These are phyloP conservation scores for Cicer arietinum DNA, from an alignment of 306 rosid species.

Conservation along the genomic window DNA sequence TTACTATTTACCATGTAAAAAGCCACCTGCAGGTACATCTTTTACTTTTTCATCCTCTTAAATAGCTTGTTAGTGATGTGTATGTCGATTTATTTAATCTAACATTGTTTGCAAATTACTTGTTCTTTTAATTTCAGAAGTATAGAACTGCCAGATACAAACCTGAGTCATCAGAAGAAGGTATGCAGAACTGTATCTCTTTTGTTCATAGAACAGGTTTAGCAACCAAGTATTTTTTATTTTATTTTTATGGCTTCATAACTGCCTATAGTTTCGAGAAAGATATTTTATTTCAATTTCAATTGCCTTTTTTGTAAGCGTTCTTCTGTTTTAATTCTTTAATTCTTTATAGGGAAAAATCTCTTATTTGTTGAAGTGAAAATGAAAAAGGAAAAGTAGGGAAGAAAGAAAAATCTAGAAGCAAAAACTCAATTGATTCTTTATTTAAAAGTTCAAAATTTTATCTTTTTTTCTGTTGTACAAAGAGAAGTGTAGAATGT, in stretches of 20 bases:
- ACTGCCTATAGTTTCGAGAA: background rate
- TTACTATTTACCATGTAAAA: conserved; percentile 96
- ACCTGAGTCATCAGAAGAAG: conserved; percentile 90
- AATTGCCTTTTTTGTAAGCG: background rate
- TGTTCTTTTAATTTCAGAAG: conserved; percentile 62
- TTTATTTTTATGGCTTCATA: background rate
- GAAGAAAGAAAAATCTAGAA: background rate
- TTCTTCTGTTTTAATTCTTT: background rate
- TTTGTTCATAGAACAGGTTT: conserved; percentile 37
- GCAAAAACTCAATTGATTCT: background rate
- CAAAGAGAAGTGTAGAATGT: background rate
- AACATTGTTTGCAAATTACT: conserved; percentile 22
- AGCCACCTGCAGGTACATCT: conserved; percentile 87
- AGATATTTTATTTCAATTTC: background rate
- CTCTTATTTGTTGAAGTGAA: too few species aligned
- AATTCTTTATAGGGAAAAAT: too few species aligned
- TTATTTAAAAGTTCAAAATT: background rate
- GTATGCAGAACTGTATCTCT: conserved; percentile 52
- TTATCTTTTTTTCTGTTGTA: background rate
- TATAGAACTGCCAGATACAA: conserved; percentile 95
- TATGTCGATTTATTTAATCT: conserved; percentile 4
- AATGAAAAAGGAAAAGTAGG: background rate
- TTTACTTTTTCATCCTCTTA: conserved; percentile 28
- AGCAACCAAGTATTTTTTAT: conserved; percentile 5
- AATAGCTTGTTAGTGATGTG: conserved; percentile 17